phyloP scores from a whole-genome alignment of 2,329 filamentous ascomycete genomes.

The Fusarium stilboides region DNA sequence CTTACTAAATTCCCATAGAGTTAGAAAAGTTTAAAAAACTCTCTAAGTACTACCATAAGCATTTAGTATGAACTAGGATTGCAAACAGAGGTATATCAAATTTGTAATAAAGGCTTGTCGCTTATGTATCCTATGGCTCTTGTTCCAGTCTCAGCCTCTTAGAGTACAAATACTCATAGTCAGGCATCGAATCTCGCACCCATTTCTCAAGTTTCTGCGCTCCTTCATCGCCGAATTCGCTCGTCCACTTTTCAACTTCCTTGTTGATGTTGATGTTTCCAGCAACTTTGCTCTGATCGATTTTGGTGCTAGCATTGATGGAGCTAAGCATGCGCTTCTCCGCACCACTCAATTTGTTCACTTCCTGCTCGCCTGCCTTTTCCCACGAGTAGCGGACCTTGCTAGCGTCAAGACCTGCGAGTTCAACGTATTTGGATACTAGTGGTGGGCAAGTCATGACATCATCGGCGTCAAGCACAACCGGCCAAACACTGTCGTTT shows the following conservation, averaged over 20 bases:
- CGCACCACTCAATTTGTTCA: conserved; percentile 7
- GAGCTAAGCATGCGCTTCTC: conserved; percentile 38
- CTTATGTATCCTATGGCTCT: background rate
- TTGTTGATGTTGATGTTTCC: conserved; percentile 30
- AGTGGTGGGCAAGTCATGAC: conserved; percentile 34
- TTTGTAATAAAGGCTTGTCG: too few species aligned
- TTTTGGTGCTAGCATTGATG: conserved; percentile 28
- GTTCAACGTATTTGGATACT: conserved; percentile 28
- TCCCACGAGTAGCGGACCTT: conserved; percentile 35
- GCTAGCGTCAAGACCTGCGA: conserved; percentile 28
- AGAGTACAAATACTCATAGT: conserved; percentile 36
- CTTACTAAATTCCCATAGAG: too few species aligned
- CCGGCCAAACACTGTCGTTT: conserved; percentile 34
- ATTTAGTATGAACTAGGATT: too few species aligned
- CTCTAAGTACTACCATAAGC: too few species aligned
- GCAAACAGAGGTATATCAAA: too few species aligned
- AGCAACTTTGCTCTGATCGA: conserved; percentile 32
- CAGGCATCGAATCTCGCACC: conserved; percentile 34
- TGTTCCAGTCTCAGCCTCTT: conserved; percentile 26
- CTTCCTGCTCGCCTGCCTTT: background rate
- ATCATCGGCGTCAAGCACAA: conserved; percentile 42
- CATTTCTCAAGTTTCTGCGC: conserved; percentile 33
- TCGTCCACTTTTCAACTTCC: conserved; percentile 37
- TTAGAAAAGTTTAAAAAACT: too few species aligned
- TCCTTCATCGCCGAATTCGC: conserved; percentile 34